Conservation (phyloP, 108 stramenopile genomes). For the Ochromonas danica region DNA sequence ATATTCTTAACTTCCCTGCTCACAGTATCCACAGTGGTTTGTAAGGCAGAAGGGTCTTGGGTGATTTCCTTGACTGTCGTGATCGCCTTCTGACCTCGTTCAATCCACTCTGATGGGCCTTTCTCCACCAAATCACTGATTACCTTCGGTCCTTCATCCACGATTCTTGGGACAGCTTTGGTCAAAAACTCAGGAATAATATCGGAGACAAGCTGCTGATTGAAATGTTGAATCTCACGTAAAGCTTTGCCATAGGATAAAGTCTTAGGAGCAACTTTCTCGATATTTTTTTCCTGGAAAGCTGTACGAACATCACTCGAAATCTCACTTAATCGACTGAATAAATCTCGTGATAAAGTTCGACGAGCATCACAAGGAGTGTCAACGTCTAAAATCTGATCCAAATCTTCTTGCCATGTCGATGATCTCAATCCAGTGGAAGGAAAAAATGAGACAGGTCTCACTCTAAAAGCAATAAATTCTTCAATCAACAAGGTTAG, state of each 20-base stretch:
- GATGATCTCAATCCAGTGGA: neutral
- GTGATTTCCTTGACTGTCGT: neutral
- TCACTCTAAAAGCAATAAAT: too few species aligned
- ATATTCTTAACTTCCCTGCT: neutral
- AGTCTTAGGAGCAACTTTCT: neutral
- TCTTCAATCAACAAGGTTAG: too few species aligned
- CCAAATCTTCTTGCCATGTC: conserved; percentile 32
- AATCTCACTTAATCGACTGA: neutral
- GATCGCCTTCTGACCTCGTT: neutral
- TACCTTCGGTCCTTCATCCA: conserved; percentile 5
- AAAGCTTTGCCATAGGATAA: neutral
- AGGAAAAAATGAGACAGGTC: too few species aligned
- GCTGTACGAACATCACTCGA: neutral
- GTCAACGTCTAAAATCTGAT: neutral
- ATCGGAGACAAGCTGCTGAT: conserved; percentile 7
- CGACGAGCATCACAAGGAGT: neutral
- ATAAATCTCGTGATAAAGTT: neutral
- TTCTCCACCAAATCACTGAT: neutral
- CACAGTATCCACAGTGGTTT: neutral
- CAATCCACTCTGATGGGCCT: neutral
- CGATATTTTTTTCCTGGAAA: neutral
- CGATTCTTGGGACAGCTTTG: neutral
- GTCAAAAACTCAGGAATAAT: conserved; percentile 18
- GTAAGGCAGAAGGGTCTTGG: neutral
- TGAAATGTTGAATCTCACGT: neutral